Conservation (phyloP, 768 basidiomycete genomes). For the Auricularia sp. region DNA sequence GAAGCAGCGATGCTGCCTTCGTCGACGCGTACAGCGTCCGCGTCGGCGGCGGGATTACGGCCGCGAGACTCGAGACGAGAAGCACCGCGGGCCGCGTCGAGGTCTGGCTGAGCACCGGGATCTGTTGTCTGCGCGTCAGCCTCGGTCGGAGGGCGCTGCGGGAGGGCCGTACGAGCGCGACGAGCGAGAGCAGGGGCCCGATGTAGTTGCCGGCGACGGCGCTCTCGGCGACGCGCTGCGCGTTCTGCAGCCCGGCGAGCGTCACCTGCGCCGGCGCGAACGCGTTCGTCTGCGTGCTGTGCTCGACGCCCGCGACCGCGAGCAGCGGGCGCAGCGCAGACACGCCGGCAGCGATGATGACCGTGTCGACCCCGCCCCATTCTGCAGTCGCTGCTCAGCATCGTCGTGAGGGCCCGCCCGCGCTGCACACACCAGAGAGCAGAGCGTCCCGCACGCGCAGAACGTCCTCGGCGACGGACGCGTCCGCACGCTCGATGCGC, state of each 20-base stretch:
- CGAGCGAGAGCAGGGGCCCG: slow-evolving; percentile 59
- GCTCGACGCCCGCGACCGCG: slow-evolving; percentile 50
- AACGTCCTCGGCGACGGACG: slow-evolving; percentile 53
- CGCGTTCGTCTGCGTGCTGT: slow-evolving; percentile 16
- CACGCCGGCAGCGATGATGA: slow-evolving; percentile 76
- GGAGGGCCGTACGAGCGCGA: slow-evolving; percentile 51
- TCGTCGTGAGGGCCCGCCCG: neutral
- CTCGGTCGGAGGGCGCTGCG: neutral
- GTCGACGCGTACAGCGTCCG: slow-evolving; percentile 76
- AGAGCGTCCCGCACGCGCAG: slow-evolving; percentile 44
- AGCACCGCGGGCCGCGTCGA: slow-evolving; percentile 65
- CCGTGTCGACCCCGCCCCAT: slow-evolving; percentile 76
- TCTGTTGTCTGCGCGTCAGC: slow-evolving; percentile 31
- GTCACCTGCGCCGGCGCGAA: slow-evolving; percentile 30
- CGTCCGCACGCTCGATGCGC: slow-evolving; percentile 14
- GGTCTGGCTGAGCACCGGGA: slow-evolving; percentile 59
- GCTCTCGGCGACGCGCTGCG: slow-evolving; percentile 44
- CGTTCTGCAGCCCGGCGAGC: slow-evolving; percentile 46
- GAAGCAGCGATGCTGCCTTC: slow-evolving; percentile 67
- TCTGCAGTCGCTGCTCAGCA: slow-evolving; percentile 29
- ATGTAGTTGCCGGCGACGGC: slow-evolving; percentile 57
- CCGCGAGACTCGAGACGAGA: slow-evolving; percentile 69
- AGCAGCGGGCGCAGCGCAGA: slow-evolving; percentile 72
- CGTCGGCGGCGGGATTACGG: slow-evolving; percentile 76
- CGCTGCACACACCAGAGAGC: slow-evolving; percentile 38